phyloP scores from a whole-genome alignment of 2,329 filamentous ascomycete species.

The Tolypocladium nubicola region DNA sequence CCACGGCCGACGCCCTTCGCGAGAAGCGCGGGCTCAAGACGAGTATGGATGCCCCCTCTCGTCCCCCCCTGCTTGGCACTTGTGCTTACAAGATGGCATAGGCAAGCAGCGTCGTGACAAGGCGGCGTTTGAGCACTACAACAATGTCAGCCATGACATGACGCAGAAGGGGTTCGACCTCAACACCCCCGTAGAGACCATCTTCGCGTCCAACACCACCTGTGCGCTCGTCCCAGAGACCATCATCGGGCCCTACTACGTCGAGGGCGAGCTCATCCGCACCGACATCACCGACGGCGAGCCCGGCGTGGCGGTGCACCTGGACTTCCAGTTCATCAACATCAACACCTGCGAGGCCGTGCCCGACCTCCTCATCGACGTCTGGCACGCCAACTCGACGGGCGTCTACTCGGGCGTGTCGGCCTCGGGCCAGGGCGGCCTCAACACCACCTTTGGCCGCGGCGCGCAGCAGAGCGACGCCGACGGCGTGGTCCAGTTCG shows the following conservation, averaged over 20 bases:
- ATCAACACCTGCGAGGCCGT: slow-evolving; percentile 29
- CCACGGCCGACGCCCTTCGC: slow-evolving; percentile 5
- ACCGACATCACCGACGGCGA: slow-evolving; percentile 28
- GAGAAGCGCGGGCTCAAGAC: slow-evolving; percentile 2
- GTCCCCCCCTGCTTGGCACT: neutral
- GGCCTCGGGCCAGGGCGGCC: slow-evolving; percentile 21
- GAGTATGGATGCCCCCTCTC: neutral
- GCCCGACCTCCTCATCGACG: slow-evolving; percentile 27
- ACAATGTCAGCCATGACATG: slow-evolving; percentile 1
- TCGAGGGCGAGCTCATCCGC: slow-evolving; percentile 27
- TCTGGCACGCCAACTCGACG: slow-evolving; percentile 35
- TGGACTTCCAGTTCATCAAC: slow-evolving; percentile 33
- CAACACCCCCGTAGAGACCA: slow-evolving; percentile 2
- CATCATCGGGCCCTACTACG: slow-evolving; percentile 11
- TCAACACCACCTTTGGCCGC: slow-evolving; percentile 26
- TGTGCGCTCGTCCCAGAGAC: slow-evolving; percentile 7
- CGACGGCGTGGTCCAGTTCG: slow-evolving; percentile 29
- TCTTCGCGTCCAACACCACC: slow-evolving; percentile 7
- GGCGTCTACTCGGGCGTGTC: slow-evolving; percentile 33
- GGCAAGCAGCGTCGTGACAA: slow-evolving; percentile 1
- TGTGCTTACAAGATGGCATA: neutral
- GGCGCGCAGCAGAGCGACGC: slow-evolving; percentile 27
- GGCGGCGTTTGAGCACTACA: slow-evolving; percentile 3
- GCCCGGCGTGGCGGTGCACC: slow-evolving; percentile 25
- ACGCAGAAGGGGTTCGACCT: slow-evolving; percentile 1